A percentile compares a stretch with the other conserved stretches of the same genome.
Evolutionary conservation across 768 basidiomycete genomes (phyloP).

Genomic region (Mycena pura): DNA sequence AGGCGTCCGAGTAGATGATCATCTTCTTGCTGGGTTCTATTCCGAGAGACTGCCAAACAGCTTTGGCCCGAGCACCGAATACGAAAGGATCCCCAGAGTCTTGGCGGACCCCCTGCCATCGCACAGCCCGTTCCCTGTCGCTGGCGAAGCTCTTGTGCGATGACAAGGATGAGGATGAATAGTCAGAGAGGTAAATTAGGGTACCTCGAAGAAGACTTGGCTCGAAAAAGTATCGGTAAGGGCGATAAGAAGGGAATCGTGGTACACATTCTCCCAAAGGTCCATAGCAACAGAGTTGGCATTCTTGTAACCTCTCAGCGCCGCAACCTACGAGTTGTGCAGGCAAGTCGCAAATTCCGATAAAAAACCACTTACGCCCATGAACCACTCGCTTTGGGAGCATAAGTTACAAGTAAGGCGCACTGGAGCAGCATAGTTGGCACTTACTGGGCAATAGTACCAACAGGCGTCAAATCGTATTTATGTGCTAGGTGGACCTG

Average conservation of each 20-base stretch:
- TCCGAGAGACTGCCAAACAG: slow-evolving; percentile 72
- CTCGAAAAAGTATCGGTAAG: slow-evolving; percentile 97
- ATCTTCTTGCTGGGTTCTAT: slow-evolving; percentile 69
- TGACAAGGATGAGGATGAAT: slow-evolving; percentile 9
- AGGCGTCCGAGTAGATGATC: slow-evolving; percentile 85
- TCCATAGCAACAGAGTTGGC: slow-evolving; percentile 78
- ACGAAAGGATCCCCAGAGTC: slow-evolving; percentile 90
- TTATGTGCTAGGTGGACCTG: slow-evolving; percentile 88
- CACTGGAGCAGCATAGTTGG: background rate
- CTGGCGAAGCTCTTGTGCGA: slow-evolving; percentile 58
- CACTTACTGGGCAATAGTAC: slow-evolving; percentile 87
- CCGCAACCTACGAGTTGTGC: slow-evolving; percentile 66
- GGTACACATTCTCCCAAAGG: slow-evolving; percentile 85
- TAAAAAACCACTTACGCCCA: slow-evolving; percentile 64
- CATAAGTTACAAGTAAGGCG: slow-evolving; percentile 19
- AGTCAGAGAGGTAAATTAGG: background rate
- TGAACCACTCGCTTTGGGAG: slow-evolving; percentile 80
- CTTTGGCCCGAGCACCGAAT: slow-evolving; percentile 79
- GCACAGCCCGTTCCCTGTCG: slow-evolving; percentile 63
- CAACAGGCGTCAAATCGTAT: slow-evolving; percentile 68
- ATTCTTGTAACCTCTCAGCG: slow-evolving; percentile 80
- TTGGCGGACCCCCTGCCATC: slow-evolving; percentile 88
- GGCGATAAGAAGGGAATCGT: slow-evolving; percentile 67
- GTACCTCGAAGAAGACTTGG: slow-evolving; percentile 81
- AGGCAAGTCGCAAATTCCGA: background rate